Percentiles rank a stretch among this genome's conserved stretches.
These are phyloP conservation scores for Arthrinium puccinioides DNA, from an alignment of 2,329 filamentous ascomycete species.

Conservation along the genomic window DNA sequence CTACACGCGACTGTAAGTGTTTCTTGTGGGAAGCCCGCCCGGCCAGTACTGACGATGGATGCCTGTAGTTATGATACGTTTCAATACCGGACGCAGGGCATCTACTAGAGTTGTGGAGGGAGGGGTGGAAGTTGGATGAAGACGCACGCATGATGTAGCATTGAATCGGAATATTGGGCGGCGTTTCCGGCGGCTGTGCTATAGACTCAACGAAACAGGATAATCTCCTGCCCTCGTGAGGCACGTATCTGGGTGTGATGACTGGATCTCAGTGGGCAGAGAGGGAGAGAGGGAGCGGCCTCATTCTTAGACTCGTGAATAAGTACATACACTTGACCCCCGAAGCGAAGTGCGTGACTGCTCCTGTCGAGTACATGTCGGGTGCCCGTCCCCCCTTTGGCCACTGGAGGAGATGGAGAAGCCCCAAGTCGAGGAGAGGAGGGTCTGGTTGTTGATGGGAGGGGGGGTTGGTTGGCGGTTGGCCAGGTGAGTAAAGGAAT, in stretches of 20 bases:
- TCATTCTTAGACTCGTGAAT: too few species aligned
- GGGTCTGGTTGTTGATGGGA: background rate
- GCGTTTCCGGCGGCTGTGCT: slow-evolving; percentile 1
- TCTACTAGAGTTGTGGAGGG: slow-evolving; percentile 47
- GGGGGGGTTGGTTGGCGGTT: background rate
- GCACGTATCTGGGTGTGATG: background rate
- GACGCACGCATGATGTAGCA: background rate
- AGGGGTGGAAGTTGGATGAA: background rate
- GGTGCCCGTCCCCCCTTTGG: too few species aligned
- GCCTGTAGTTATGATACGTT: slow-evolving; percentile 69
- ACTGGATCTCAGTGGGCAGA: too few species aligned
- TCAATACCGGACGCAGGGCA: slow-evolving; percentile 82
- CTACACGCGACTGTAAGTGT: slow-evolving; percentile 71
- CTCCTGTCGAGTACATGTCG: too few species aligned
- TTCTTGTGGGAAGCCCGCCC: background rate
- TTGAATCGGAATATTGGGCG: background rate
- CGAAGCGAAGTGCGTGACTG: too few species aligned
- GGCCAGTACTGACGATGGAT: background rate
- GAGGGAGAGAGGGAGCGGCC: too few species aligned
- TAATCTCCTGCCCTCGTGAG: background rate
- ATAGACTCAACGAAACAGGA: slow-evolving; percentile 3
- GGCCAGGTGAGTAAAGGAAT: background rate
- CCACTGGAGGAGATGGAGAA: too few species aligned
- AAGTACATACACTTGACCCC: too few species aligned
- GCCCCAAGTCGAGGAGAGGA: background rate